Conservation (phyloP, 2,329 filamentous ascomycete genomes). For the Microdochium bolleyi region DNA sequence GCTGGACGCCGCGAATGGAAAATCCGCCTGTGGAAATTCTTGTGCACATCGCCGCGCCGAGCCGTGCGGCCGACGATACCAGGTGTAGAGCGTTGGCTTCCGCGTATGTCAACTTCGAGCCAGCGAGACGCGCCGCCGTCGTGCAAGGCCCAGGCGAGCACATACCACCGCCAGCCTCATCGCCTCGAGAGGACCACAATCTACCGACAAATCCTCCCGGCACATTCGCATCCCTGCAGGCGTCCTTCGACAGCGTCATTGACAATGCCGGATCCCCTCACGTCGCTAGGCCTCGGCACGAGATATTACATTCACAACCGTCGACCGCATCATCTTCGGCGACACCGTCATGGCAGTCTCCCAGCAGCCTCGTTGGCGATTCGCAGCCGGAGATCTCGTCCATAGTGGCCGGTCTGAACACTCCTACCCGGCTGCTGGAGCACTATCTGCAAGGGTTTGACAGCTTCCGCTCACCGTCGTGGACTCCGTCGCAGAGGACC, state of each 20-base stretch:
- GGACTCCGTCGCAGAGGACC: constrained; percentile 5
- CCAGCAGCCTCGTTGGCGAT: constrained; percentile 44
- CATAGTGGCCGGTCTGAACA: constrained; percentile 23
- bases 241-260: constrained; percentile 35
- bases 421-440: constrained; percentile 43
- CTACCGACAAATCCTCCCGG: constrained; percentile 4
- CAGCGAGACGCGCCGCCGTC: constrained; percentile 6
- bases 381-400: constrained; percentile 37
- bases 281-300: constrained; percentile 7
- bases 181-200: background rate
- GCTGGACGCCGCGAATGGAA: background rate
- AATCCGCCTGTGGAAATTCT: constrained; percentile 36
- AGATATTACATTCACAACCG: background rate
- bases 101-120: constrained; percentile 41
- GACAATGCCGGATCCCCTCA: constrained; percentile 32
- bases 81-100: constrained; percentile 39
- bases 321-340: constrained; percentile 10
- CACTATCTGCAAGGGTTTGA: constrained; percentile 33
- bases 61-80: constrained; percentile 36
- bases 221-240: constrained; percentile 17
- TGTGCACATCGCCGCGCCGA: constrained; percentile 46
- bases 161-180: background rate
- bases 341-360: constrained; percentile 31
- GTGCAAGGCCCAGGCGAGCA: background rate
- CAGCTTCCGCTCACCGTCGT: constrained; percentile 14